phyloP scores from a whole-genome alignment of 2,329 filamentous ascomycete genomes.

The Aureobasidium sp. region DNA sequence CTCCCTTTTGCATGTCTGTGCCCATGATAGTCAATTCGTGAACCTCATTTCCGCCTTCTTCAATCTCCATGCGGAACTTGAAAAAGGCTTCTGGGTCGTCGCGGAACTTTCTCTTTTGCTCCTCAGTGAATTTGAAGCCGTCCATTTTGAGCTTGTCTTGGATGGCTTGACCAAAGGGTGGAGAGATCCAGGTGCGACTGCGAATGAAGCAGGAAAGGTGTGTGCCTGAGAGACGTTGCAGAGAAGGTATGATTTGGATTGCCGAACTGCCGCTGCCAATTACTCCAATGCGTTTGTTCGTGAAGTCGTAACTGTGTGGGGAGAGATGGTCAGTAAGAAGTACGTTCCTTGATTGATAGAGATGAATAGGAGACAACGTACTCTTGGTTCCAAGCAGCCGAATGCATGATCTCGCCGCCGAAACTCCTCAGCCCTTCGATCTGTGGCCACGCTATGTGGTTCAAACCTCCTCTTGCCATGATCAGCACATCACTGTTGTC shows the following conservation, averaged over 20 bases:
- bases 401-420: slow-evolving; percentile 46
- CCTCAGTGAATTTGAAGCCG: slow-evolving; percentile 18
- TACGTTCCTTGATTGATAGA: no score
- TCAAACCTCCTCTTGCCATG: slow-evolving; percentile 42
- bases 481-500: slow-evolving; percentile 41
- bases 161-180: slow-evolving; percentile 24
- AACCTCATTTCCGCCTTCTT: slow-evolving; percentile 21
- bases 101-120: slow-evolving; percentile 25
- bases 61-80: slow-evolving; percentile 34
- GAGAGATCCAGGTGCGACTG: slow-evolving; percentile 43
- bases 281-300: slow-evolving; percentile 18
- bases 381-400: slow-evolving; percentile 46
- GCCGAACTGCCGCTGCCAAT: slow-evolving; percentile 23
- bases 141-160: slow-evolving; percentile 27
- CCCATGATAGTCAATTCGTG: slow-evolving; percentile 25
- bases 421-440: slow-evolving; percentile 46
- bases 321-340: neutral
- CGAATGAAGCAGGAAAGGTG: slow-evolving; percentile 44
- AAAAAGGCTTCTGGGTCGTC: slow-evolving; percentile 34
- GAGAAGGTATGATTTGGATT: slow-evolving; percentile 31
- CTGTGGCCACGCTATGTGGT: slow-evolving; percentile 44
- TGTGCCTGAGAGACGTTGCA: slow-evolving; percentile 32
- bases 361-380: neutral
- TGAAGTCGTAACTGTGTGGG: slow-evolving; percentile 24
- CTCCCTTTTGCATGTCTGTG: slow-evolving; percentile 29